Evolutionary conservation across 140 eudicot genomes (phyloP).

Genomic region (Flaveria floridana): DNA sequence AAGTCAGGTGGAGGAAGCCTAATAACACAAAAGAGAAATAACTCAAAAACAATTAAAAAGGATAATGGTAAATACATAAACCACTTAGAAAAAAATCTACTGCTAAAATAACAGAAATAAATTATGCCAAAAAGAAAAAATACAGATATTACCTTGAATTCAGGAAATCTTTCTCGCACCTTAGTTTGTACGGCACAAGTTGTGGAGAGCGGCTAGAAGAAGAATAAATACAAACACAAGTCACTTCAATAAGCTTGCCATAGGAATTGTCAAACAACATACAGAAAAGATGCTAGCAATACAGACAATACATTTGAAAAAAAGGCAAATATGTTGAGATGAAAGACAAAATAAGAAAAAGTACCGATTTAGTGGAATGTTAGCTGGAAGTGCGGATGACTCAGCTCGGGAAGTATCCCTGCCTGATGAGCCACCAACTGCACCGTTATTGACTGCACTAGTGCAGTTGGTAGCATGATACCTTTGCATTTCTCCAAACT

Average conservation of each 20-base stretch:
- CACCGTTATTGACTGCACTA: slow-evolving; percentile 89
- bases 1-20: slow-evolving; percentile 96
- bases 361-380: slow-evolving; percentile 57
- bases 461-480: slow-evolving; percentile 86
- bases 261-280: neutral
- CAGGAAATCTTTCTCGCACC: slow-evolving; percentile 87
- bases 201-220: slow-evolving; percentile 63
- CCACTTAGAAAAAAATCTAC: neutral
- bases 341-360: neutral
- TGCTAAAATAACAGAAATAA: neutral
- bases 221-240: neutral
- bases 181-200: slow-evolving; percentile 67
- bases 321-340: neutral
- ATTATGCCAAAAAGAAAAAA: neutral
- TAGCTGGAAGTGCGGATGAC: slow-evolving; percentile 58
- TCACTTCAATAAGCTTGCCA: neutral
- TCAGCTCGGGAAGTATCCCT: slow-evolving; percentile 74
- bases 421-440: slow-evolving; percentile 57
- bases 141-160: slow-evolving; percentile 70
- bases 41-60: neutral
- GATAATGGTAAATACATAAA: neutral
- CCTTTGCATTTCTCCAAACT: slow-evolving; percentile 94
- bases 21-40: slow-evolving; percentile 2
- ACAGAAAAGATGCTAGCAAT: neutral
- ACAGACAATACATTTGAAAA: slow-evolving; percentile 1